A percentile compares a stretch with the other conserved stretches of the same genome.
These are phyloP conservation scores for Nicotiana knightiana DNA, from an alignment of 257 asterid genomes.

Conservation along the genomic window DNA sequence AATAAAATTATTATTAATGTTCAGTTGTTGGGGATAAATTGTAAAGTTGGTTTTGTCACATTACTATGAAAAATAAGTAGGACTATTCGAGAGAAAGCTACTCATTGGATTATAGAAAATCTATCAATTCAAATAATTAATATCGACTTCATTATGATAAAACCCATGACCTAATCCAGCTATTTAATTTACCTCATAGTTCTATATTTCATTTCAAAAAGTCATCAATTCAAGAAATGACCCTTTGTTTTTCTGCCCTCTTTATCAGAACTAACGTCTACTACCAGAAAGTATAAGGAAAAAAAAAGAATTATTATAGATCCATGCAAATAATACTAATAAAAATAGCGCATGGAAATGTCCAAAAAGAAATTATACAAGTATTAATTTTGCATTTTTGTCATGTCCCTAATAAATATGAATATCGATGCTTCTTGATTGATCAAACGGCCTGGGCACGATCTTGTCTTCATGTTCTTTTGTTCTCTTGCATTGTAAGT, in stretches of 20 bases:
- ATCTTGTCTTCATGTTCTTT: background rate
- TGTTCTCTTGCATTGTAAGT: background rate
- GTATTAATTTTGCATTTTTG: background rate
- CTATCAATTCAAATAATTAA: background rate
- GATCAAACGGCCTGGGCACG: background rate
- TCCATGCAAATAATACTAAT: background rate
- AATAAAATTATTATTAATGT: background rate
- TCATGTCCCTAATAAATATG: background rate
- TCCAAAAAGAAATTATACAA: background rate
- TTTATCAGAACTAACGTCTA: background rate
- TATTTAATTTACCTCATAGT: background rate
- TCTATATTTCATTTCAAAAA: background rate
- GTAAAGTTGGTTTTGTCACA: background rate
- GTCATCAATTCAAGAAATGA: background rate
- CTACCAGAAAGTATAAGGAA: background rate
- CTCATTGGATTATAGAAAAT: background rate
- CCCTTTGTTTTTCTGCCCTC: background rate
- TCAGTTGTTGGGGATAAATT: background rate
- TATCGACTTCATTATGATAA: background rate
- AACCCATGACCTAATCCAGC: background rate
- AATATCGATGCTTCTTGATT: too few relatives aligned
- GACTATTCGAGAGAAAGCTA: background rate
- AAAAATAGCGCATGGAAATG: too few relatives aligned
- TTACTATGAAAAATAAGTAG: background rate
- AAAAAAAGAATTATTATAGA: background rate